Percentiles rank a stretch among this genome's conserved stretches.
These are phyloP conservation scores for Fusarium coffeatum DNA, from an alignment of 2,329 filamentous ascomycete genomes.

Conservation along the genomic window DNA sequence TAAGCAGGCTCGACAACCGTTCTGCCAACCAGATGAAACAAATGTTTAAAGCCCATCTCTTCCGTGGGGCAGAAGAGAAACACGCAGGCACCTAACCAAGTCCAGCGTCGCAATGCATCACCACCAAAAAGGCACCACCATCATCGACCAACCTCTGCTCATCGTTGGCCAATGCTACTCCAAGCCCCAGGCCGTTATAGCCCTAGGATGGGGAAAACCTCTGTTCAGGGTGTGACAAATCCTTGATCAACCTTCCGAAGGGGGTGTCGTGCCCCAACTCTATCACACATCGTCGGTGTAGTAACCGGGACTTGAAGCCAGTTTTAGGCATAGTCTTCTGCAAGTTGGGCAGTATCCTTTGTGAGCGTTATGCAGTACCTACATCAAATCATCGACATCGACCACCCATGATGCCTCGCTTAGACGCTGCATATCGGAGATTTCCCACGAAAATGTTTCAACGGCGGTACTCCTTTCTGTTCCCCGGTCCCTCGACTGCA, in stretches of 20 bases:
- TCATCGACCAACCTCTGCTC: slow-evolving; percentile 33
- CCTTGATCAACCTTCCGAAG: slow-evolving; percentile 41
- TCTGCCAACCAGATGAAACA: slow-evolving; percentile 46
- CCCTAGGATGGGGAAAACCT: slow-evolving; percentile 29
- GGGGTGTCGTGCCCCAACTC: slow-evolving; percentile 18
- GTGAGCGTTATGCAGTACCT: slow-evolving; percentile 24
- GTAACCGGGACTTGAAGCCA: slow-evolving; percentile 34
- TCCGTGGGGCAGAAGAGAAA: slow-evolving; percentile 35
- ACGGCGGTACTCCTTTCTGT: slow-evolving; percentile 14
- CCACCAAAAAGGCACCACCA: slow-evolving; percentile 29
- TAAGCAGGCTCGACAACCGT: slow-evolving; percentile 33
- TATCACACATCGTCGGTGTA: slow-evolving; percentile 40
- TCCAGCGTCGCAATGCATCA: slow-evolving; percentile 44
- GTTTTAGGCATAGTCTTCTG: slow-evolving; percentile 34
- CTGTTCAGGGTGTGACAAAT: slow-evolving; percentile 40
- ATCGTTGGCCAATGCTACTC: slow-evolving; percentile 42
- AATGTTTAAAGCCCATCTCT: slow-evolving; percentile 35
- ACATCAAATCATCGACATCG: slow-evolving; percentile 27
- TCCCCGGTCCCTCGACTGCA: slow-evolving; percentile 16
- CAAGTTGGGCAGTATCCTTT: slow-evolving; percentile 38
- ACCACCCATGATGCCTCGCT: slow-evolving; percentile 37
- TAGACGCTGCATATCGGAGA: slow-evolving; percentile 46
- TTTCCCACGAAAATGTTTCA: slow-evolving; percentile 42
- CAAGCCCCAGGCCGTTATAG: slow-evolving; percentile 35
- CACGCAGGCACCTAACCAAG: slow-evolving; percentile 36